phyloP scores from a whole-genome alignment of 108 stramenopile genomes.

The Fistulifera pelliculosa region DNA sequence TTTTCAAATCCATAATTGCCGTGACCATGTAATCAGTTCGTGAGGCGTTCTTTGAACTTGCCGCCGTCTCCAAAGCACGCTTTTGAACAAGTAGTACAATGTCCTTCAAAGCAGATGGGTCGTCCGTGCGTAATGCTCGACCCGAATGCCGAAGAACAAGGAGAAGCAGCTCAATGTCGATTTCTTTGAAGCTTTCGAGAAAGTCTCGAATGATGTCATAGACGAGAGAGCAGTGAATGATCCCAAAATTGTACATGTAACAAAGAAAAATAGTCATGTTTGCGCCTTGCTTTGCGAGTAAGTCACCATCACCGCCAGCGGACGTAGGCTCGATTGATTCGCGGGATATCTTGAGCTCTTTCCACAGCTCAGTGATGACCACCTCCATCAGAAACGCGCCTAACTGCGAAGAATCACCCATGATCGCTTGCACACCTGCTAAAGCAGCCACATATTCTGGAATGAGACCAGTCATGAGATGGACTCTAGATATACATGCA shows the following conservation, averaged over 20 bases:
- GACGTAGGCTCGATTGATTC: neutral
- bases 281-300: slow-evolving; percentile 37
- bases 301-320: neutral
- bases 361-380: slow-evolving; percentile 43
- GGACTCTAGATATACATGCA: slow-evolving; percentile 50
- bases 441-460: slow-evolving; percentile 71
- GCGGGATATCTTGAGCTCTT: slow-evolving; percentile 20
- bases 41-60: slow-evolving; percentile 25
- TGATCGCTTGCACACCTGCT: slow-evolving; percentile 69
- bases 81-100: slow-evolving; percentile 85
- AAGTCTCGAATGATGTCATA: slow-evolving; percentile 85
- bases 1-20: slow-evolving; percentile 87
- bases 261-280: slow-evolving; percentile 83
- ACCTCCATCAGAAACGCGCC: slow-evolving; percentile 63
- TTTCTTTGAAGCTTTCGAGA: slow-evolving; percentile 65
- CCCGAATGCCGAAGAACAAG: slow-evolving; percentile 83
- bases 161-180: slow-evolving; percentile 83
- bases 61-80: slow-evolving; percentile 23
- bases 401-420: slow-evolving; percentile 66
- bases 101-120: slow-evolving; percentile 86
- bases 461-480: slow-evolving; percentile 75
- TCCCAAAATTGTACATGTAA: slow-evolving; percentile 86
- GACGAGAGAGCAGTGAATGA: slow-evolving; percentile 83
- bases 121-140: slow-evolving; percentile 79
- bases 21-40: slow-evolving; percentile 83